Evolutionary conservation across 2,329 filamentous ascomycete species (phyloP).

Genomic region (Biscogniauxia marginata): DNA sequence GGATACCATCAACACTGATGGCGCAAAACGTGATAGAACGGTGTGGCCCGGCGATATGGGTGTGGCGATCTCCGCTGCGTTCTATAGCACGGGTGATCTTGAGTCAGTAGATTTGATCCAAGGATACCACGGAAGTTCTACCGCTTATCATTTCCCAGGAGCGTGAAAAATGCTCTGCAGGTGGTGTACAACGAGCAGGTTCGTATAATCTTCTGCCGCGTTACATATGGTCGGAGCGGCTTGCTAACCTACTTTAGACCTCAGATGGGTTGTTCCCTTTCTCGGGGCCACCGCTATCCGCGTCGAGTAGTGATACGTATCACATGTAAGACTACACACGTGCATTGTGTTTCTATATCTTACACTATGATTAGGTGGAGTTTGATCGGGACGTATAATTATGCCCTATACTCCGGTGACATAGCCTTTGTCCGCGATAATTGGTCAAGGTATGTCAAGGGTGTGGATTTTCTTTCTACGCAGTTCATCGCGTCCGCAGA

Average conservation of each 20-base stretch:
- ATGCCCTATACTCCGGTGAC: slow-evolving; percentile 55
- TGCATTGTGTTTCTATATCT: slow-evolving; percentile 1
- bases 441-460: slow-evolving; percentile 48
- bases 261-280: slow-evolving; percentile 26
- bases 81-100: slow-evolving; percentile 49
- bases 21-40: slow-evolving; percentile 53
- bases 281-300: slow-evolving; percentile 25
- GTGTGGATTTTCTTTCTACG: slow-evolving; percentile 36
- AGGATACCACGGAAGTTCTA: neutral
- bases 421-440: slow-evolving; percentile 43
- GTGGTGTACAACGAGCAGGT: slow-evolving; percentile 36
- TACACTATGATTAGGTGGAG: slow-evolving; percentile 33
- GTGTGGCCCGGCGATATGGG: slow-evolving; percentile 60
- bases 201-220: slow-evolving; percentile 3
- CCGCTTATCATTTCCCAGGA: slow-evolving; percentile 28
- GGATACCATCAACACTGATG: slow-evolving; percentile 40
- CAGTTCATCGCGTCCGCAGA: slow-evolving; percentile 23
- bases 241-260: slow-evolving; percentile 9
- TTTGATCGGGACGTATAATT: slow-evolving; percentile 58
- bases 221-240: neutral
- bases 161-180: slow-evolving; percentile 45
- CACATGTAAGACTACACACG: slow-evolving; percentile 28
- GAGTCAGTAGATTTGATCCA: slow-evolving; percentile 18
- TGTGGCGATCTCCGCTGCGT: slow-evolving; percentile 48
- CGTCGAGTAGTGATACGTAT: slow-evolving; percentile 27